Conservation (phyloP, 345 rosid species). For the Firmiana major region DNA sequence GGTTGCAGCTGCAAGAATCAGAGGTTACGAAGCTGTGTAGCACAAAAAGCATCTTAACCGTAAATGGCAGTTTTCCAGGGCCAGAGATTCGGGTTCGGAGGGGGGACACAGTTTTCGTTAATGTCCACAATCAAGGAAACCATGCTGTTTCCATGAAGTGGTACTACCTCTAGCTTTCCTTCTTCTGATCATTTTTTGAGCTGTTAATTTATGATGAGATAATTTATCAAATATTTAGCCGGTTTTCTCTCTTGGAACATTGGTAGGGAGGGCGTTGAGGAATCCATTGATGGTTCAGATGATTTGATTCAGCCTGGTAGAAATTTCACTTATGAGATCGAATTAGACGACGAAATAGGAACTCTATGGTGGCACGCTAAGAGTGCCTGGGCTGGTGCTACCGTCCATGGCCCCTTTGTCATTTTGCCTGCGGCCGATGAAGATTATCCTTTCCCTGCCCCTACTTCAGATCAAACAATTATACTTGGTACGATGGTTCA, state of each 20-base stretch:
- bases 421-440: constrained; percentile 22
- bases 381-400: constrained; percentile 48
- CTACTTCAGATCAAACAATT: constrained; percentile 30
- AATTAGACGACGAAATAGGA: constrained; percentile 35
- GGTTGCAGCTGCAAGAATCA: constrained; percentile 9
- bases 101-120: constrained; percentile 44
- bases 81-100: constrained; percentile 36
- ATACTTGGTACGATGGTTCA: constrained; percentile 24
- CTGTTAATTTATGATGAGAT: neutral
- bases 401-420: constrained; percentile 45
- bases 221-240: neutral
- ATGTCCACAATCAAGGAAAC: constrained; percentile 41
- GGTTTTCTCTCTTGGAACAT: neutral
- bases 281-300: constrained; percentile 44
- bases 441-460: constrained; percentile 22
- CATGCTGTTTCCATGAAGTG: constrained; percentile 47
- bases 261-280: constrained; percentile 45
- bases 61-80: constrained; percentile 51
- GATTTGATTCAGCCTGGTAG: constrained; percentile 39
- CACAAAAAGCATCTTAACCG: constrained; percentile 39
- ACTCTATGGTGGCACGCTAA: constrained; percentile 61
- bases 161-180: constrained; percentile 8
- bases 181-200: neutral
- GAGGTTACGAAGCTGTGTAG: constrained; percentile 36
- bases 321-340: constrained; percentile 35